Conservation (phyloP, 306 rosid genomes). For the Luffa acutangula region DNA sequence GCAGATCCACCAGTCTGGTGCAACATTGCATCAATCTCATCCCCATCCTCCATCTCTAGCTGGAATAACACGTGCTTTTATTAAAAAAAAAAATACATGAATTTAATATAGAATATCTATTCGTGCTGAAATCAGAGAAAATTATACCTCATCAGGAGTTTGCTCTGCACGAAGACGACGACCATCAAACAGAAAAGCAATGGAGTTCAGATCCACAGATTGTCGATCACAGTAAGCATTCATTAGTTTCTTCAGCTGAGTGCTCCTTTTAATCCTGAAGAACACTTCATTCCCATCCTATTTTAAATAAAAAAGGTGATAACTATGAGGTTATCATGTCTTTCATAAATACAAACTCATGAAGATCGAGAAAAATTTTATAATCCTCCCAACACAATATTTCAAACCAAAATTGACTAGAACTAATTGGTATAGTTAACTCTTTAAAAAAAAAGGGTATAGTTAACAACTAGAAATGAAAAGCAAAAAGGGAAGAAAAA, state of each 20-base stretch:
- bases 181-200: constrained; percentile 58
- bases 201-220: constrained; percentile 39
- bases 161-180: constrained; percentile 55
- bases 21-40: constrained; percentile 64
- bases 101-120: not conserved
- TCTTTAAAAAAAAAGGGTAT: not conserved
- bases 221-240: constrained; percentile 66
- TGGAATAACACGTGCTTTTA: constrained; percentile 6
- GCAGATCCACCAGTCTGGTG: constrained; percentile 55
- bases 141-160: constrained; percentile 63
- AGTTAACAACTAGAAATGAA: not conserved
- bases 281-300: constrained; percentile 57
- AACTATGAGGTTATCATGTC: not conserved
- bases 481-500: not conserved
- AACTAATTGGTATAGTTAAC: not conserved
- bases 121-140: not conserved
- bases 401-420: not conserved
- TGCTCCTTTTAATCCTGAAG: constrained; percentile 56
- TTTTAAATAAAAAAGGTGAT: not conserved
- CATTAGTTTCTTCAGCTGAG: constrained; percentile 73
- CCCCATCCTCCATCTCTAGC: constrained; percentile 75
- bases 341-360: not conserved
- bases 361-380: no score
- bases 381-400: not conserved
- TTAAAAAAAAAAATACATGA: not conserved